Base-by-base conservation (phyloP, 495 filamentous ascomycete genomes). In the Aspergillus mulundensis region DNA sequence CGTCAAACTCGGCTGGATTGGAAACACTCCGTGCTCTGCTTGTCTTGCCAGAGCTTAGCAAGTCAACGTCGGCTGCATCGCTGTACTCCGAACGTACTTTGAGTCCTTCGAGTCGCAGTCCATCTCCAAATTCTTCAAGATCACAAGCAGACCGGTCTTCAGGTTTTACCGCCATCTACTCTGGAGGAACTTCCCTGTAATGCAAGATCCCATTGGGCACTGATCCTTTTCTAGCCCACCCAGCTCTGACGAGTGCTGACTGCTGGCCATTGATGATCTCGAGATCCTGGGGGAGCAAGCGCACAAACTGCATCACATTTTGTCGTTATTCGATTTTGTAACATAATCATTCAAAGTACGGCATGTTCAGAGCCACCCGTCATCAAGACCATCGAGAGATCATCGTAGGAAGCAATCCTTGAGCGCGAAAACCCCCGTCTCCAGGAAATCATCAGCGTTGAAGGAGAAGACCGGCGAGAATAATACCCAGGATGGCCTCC, bases 161-260 rank as follows among this genome's bases (percentile, higher is more conserved):
- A 28, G 25, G 25, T 28, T 43, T 54, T 54, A 54, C 58, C 45
- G 30, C 53, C 47, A 32, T 43, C 42, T 45, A 40, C 38, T 51
- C 40, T 20, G 19, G 15, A n/a, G 11, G 25, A 56, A 58, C 47
- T 24, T 60, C 46, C 40, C 58, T 60, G 54, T 40, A 15, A 7
- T 25, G 25, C 54, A 47, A 49, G 47, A 46, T 55, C 38, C 39
- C 51, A 58, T 63, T 58, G 58, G 61, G 57, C 58, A 56, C 43
- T 52, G 55, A 56, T 46, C 49, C 50, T 50, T 53, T 30, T 18
- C 50, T 24, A 47, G 56, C 53, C 56, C 53, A 62, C 38, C 45
- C 52, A 39, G 48, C 46, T 56, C 40, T 12, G 32, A 36, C 32
- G 11, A 21, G 23, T 12, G 50, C 30, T 55, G 51, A 24, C 39